These are phyloP conservation scores for Myxozyma melibiosi DNA, from an alignment of 805 yeast genomes.

Conservation along the genomic window DNA sequence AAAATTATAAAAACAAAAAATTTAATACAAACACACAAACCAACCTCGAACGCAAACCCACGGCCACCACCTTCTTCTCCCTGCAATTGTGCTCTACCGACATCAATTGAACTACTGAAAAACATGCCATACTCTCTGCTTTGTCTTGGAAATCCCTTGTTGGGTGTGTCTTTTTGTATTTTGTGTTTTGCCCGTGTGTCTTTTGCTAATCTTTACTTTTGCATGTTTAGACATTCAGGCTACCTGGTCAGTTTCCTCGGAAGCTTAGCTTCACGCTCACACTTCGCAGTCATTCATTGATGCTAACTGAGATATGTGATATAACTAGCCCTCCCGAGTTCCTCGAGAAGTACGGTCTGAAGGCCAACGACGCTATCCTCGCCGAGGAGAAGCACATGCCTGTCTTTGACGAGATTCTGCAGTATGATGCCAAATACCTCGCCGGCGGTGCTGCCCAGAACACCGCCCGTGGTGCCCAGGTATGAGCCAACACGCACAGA, in stretches of 20 bases:
- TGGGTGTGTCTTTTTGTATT: slow-evolving; percentile 29
- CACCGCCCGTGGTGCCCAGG: slow-evolving; percentile 96
- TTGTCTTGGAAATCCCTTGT: slow-evolving; percentile 36
- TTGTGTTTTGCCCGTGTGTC: too few species aligned
- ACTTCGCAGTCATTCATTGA: too few species aligned
- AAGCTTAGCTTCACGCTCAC: background rate
- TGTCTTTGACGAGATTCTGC: slow-evolving; percentile 74
- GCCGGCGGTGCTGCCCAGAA: slow-evolving; percentile 99
- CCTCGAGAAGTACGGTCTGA: slow-evolving; percentile 77
- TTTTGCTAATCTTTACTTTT: slow-evolving; percentile 4
- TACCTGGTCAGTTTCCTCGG: slow-evolving; percentile 21
- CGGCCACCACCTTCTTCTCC: background rate
- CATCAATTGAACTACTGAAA: background rate
- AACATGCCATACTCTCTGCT: slow-evolving; percentile 30
- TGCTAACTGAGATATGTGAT: background rate
- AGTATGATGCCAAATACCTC: slow-evolving; percentile 63
- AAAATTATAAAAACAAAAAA: too few species aligned
- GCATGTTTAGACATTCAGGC: slow-evolving; percentile 33
- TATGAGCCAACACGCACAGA: background rate
- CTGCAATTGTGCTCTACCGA: background rate
- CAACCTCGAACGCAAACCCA: too few species aligned
- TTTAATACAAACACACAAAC: too few species aligned
- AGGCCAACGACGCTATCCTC: slow-evolving; percentile 92
- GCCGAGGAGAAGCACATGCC: slow-evolving; percentile 82
- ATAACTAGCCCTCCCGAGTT: slow-evolving; percentile 21